Evolutionary conservation across 2,329 filamentous ascomycete genomes (phyloP), one percentile per base, ranked within the genome.

Genomic region (Ophiognomonia clavigignenti-juglandacearum): DNA sequence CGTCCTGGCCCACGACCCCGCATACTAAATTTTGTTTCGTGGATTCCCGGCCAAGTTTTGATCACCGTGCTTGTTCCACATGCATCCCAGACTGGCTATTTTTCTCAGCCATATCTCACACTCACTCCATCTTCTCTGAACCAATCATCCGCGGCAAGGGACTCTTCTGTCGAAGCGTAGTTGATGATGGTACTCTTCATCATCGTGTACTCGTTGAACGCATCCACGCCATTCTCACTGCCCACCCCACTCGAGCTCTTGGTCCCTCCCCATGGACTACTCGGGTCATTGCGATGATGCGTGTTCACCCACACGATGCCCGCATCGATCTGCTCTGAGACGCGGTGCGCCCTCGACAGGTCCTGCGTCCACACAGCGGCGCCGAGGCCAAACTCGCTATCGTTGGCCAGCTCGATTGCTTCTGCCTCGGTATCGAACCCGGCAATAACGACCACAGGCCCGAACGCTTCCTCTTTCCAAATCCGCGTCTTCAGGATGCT

Each of bases 381-480:
- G 45, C 86, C 87, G 23, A 93, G 77, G 52, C 86, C 86, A 64
- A 88, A 92, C 53, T 75, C 84, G 59, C 78, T 86, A 65, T 79
- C 74, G 73, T 93, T 92, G 50, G 82, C 86, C 39, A 87, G 68
- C 45, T 71, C 69, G 57, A 92, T 75, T 35, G 81, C 86, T 41
- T 90, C 81, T 19, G 80, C 80, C 68, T 88, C 84, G 55, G 74
- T 82, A 62, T 82, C 82, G 71, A 93, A 92, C 56, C 84, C 85
- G 58, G 80, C 77, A 54, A 93, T 78, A 43, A 84, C 77, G 62
- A 86, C 83, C 32, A 91, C 87, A 8, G 88, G 88, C 18, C 88
- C 88, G 64, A 93, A 93, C 50, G 89, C 88, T 65, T 93, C 88
- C 62, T 90, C 85, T 57, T 80, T 77, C 72, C 87, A 84, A 56